These are phyloP conservation scores for Diaporthe batatas DNA, from an alignment of 2,329 filamentous ascomycete species.

Conservation along the genomic window DNA sequence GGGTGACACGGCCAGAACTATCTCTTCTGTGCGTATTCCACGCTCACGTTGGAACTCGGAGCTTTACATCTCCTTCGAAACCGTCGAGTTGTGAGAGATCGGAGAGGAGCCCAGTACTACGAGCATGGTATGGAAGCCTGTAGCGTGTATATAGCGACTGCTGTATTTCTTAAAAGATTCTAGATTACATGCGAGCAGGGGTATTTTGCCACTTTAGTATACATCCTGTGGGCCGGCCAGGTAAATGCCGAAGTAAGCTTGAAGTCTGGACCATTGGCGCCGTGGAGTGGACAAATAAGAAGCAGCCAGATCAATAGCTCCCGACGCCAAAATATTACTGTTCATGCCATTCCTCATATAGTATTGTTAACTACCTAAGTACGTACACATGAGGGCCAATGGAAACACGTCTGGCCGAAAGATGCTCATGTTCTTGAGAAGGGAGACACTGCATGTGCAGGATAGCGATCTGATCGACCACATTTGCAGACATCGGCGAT, in stretches of 20 bases:
- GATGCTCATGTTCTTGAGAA: neutral
- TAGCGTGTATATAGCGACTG: neutral
- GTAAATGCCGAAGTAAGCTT: neutral
- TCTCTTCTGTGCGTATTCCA: neutral
- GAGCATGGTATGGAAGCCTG: too few relatives aligned
- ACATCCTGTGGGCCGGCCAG: neutral
- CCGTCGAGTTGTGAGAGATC: neutral
- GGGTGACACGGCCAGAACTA: too few relatives aligned
- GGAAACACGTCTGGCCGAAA: neutral
- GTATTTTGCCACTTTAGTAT: neutral
- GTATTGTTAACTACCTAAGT: neutral
- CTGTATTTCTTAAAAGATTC: neutral
- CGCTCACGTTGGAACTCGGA: neutral
- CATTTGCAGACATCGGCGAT: neutral
- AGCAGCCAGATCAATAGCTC: neutral
- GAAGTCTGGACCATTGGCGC: neutral
- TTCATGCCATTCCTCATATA: neutral
- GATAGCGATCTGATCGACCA: neutral
- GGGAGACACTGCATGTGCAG: neutral
- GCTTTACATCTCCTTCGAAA: neutral
- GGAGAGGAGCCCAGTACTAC: neutral
- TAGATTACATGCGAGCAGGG: neutral
- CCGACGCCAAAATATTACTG: constrained; percentile 22
- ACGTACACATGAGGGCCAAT: neutral
- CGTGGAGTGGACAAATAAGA: neutral